phyloP scores from a whole-genome alignment of 345 rosid species.

The Lumnitzera littorea region DNA sequence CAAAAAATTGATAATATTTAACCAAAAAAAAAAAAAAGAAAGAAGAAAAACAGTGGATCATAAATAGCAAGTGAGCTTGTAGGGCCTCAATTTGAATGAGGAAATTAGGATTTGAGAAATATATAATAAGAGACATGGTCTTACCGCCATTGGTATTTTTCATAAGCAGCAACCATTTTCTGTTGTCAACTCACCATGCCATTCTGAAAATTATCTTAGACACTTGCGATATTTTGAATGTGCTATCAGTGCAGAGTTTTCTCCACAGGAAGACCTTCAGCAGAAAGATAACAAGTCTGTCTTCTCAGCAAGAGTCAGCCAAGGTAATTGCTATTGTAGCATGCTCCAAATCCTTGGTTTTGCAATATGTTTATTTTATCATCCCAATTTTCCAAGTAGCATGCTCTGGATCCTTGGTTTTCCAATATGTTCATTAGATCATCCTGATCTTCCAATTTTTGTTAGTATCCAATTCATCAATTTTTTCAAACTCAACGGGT shows the following conservation, averaged over 20 bases:
- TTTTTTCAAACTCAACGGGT: too few relatives aligned
- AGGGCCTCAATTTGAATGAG: too few relatives aligned
- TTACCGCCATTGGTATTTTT: too few relatives aligned
- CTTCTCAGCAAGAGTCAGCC: conserved; percentile 48
- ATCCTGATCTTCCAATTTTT: conserved; percentile 27
- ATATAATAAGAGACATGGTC: too few relatives aligned
- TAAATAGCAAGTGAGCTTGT: too few relatives aligned
- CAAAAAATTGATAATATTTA: too few relatives aligned
- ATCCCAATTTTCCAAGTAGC: conserved; percentile 29
- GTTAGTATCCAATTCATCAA: too few relatives aligned
- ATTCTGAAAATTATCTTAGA: neutral
- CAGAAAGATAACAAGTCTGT: conserved; percentile 40
- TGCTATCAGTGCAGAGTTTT: conserved; percentile 34
- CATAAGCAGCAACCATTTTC: too few relatives aligned
- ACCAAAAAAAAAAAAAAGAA: too few relatives aligned
- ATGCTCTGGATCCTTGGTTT: neutral
- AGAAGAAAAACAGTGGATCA: too few relatives aligned
- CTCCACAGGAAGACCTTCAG: conserved; percentile 32
- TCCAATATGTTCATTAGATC: conserved; percentile 7
- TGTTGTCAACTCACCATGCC: too few relatives aligned
- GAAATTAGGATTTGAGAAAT: too few relatives aligned
- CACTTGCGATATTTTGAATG: conserved; percentile 4
- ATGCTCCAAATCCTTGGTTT: neutral
- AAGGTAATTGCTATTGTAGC: conserved; percentile 17
- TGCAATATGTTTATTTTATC: conserved; percentile 8